phyloP scores from a whole-genome alignment of 2,329 filamentous ascomycete genomes.

The Ceratocystiopsis minuta region DNA sequence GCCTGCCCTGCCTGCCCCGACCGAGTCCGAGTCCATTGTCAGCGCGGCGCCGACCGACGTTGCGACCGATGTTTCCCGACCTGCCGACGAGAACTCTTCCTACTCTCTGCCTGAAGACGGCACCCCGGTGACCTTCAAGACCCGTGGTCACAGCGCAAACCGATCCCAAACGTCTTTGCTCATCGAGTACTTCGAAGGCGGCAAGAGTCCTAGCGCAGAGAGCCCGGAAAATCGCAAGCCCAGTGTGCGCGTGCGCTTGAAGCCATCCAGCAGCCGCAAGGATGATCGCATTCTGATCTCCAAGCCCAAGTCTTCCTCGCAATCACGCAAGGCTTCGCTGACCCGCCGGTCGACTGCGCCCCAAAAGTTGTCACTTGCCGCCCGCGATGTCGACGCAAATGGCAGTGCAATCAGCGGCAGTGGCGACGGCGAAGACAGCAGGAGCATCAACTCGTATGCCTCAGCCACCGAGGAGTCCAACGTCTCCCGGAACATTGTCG shows the following conservation, averaged over 20 bases:
- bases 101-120: conserved; percentile 75
- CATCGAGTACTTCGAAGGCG: conserved; percentile 87
- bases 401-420: conserved; percentile 16
- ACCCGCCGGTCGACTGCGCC: conserved; percentile 25
- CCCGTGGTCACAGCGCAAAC: conserved; percentile 40
- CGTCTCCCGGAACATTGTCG: conserved; percentile 59
- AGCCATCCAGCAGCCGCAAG: conserved; percentile 51
- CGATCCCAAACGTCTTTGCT: conserved; percentile 75
- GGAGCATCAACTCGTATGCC: conserved; percentile 54
- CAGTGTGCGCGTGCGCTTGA: conserved; percentile 64
- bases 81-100: conserved; percentile 51
- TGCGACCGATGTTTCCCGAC: conserved; percentile 49
- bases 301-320: conserved; percentile 43
- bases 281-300: conserved; percentile 77
- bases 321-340: conserved; percentile 41
- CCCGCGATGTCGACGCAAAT: conserved; percentile 20
- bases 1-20: conserved; percentile 55
- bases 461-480: conserved; percentile 68
- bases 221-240: conserved; percentile 50
- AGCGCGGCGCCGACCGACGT: conserved; percentile 38
- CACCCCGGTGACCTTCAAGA: conserved; percentile 81
- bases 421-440: conserved; percentile 38
- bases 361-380: conserved; percentile 25
- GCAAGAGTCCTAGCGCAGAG: conserved; percentile 36
- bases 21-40: conserved; percentile 42